Base-by-base conservation (phyloP, 2,329 filamentous ascomycete species). In the Myrmaecium sp. region DNA sequence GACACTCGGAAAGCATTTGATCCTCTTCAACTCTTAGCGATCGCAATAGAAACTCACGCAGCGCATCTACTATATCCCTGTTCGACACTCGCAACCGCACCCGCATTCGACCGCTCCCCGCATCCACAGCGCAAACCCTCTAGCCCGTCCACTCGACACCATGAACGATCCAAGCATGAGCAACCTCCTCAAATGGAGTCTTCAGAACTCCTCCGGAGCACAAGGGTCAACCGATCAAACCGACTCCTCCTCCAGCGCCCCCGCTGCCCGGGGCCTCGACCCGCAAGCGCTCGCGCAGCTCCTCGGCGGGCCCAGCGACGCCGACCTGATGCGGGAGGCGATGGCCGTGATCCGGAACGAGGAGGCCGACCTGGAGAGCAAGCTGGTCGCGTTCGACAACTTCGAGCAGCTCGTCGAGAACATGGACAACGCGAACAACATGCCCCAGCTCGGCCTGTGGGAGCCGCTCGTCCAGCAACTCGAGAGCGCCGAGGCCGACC, bases 371-470 rank as follows among this genome's bases (percentile, higher is more conserved):
- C 62, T 86, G 26, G 75, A 82, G 22, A 69, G 81, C 54, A 82
- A 80, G 51, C 55, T 91, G 28, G 68, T 74, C 31, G 84, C 84
- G 19, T 91, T 92, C 54, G 84, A 93, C 65, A 93, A 94, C 57
- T 77, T 94, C 35, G 84, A 93, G 58, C 81, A 92, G 52, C 62
- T 93, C 32, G 76, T 94, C 42, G 83, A 94, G 60, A 73, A 69
- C 35, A 71, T 95, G 41, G 89, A 98, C 62, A 98, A 98, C 51
- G 86, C 89, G 31, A 98, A 95, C 61, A 91, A 94, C 55, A 68
- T 98, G 40, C 73, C 73, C 37, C 67, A 67, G 15, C 58, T 94
- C 12, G 66, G 66, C 5, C 63, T 95, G 17, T 98, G 89, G 89
- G 66, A 68, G 7, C 81, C 81, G 6, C 60, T 98, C 20, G 59